Base-by-base conservation (phyloP, 306 rosid genomes). In the Pachyrhizus erosus region DNA sequence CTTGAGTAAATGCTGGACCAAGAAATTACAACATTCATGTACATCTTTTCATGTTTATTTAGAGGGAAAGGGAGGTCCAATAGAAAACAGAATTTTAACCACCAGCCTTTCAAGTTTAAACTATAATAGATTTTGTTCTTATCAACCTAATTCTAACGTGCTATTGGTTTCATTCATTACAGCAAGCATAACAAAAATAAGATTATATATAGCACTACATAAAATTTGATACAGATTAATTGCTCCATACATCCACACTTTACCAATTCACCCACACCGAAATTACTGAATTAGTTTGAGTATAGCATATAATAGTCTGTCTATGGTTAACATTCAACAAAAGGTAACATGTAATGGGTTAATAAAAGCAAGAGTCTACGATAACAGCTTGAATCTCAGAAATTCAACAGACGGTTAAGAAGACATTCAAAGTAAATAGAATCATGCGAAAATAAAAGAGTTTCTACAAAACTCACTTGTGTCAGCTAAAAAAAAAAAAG, bases 271-370 rank as follows among this genome's bases (percentile, higher is more conserved):
- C 74, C 78, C 39, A 39, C 26, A 45, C 29, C 60, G 31, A 83
- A 75, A 9, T 37, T 37, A 37, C 42, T 37, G 42, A 37, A 7
- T 37, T 37, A 37, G 42, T 37, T 37, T 37, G 10, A 7, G 49
- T 5, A 43, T 45, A 57, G 42, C 57, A 58, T 43, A 26, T 18
- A 65, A n/a, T n/a, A n/a, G n/a, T n/a, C n/a, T n/a, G 49, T 18
- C 61, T 39, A 48, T 0, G 14, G 26, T 71, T 12, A 39, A 73
- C 62, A 71, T 26, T 78, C 55, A 78, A 66, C 45, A 84, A 27
- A 27, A 31, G 39, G 42, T 33, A 76, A 5, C 46, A 24, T 2
- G 76, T 14, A 64, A 51, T 6, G 70, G 54, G 33, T 21, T 48
- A 11, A 34, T 60, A 58, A 34, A 70, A 48, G 70, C 26, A 17